Conservation (phyloP, 495 filamentous ascomycete genomes). For the Aspergillus nanangensis region DNA sequence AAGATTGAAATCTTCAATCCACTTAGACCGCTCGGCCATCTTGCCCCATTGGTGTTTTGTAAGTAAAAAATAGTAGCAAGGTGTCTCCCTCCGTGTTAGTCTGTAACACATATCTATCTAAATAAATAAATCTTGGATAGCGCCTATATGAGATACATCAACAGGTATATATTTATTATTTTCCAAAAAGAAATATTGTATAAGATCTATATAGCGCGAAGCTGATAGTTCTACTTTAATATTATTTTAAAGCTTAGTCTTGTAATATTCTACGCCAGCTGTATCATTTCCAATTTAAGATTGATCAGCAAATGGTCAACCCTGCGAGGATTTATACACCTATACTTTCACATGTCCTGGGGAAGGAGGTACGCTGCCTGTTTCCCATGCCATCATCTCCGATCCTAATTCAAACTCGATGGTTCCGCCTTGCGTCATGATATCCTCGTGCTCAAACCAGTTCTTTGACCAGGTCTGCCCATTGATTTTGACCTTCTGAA, state of each 20-base stretch:
- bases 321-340: too few relatives aligned
- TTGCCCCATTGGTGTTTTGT: too few relatives aligned
- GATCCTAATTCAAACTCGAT: constrained; percentile 59
- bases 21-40: too few relatives aligned
- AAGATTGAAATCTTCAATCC: too few relatives aligned
- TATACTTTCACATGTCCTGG: constrained; percentile 19
- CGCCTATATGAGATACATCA: constrained; percentile 58
- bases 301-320: neutral
- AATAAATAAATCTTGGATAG: too few relatives aligned
- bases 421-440: constrained; percentile 58
- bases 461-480: constrained; percentile 37
- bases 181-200: constrained; percentile 54
- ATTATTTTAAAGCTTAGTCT: constrained; percentile 48
- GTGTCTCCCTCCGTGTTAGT: too few relatives aligned
- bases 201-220: constrained; percentile 55
- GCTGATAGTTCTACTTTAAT: constrained; percentile 56
- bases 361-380: constrained; percentile 52
- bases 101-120: too few relatives aligned
- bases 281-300: constrained; percentile 41
- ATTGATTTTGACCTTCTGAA: constrained; percentile 43
- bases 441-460: constrained; percentile 60
- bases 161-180: constrained; percentile 49
- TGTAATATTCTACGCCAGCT: constrained; percentile 57
- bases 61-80: too few relatives aligned
- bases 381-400: constrained; percentile 51